Evolutionary conservation across 345 rosid genomes (phyloP), one percentile per base, ranked within the genome.

Genomic region (Hypericum androsaemum): DNA sequence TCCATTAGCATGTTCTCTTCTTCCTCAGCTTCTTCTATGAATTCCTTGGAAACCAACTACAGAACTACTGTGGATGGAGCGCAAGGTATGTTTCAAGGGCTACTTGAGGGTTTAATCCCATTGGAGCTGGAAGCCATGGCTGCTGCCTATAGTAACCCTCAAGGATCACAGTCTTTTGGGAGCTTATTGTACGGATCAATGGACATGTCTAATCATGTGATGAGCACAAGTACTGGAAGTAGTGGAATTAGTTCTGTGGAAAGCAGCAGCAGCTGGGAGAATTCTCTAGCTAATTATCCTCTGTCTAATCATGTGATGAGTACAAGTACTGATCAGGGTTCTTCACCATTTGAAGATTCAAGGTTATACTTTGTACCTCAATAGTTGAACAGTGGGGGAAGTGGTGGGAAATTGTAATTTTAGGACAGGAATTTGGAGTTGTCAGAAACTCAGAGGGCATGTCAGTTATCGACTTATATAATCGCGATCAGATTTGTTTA

Each of bases 231-330:
- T 43, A n/a, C 72, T 0, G 77, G 75, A 32, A 69, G 62, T 57
- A 43, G 14, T 9, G 14, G 47, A 22, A 22, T 22, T 43, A 73
- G 73, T 65, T 76, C 88, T 0, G 78, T 53, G 0, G 88, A 78
- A 69, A 80, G 81, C 47, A 67, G 81, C 47, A 67, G 56, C 44
- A 76, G 72, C 42, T 83, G 84, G 85, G 81, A 71, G 39, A 78
- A 80, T 50, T 71, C 67, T 10, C 71, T 69, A 42, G 64, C 80
- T 50, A 58, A 78, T 50, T 66, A 56, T 45, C 77, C 70, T 73
- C 71, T n/a, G n/a, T n/a, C n/a, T n/a, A n/a, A n/a, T n/a, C n/a
- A n/a, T n/a, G n/a, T n/a, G n/a, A n/a, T n/a, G n/a, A n/a, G n/a
- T n/a, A n/a, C n/a, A n/a, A n/a, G 64, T 3, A 69, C 59, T 35